A percentile compares a stretch with the other conserved stretches of the same genome.
Evolutionary conservation across 345 rosid species (phyloP).

Genomic region (Populus tremula): DNA sequence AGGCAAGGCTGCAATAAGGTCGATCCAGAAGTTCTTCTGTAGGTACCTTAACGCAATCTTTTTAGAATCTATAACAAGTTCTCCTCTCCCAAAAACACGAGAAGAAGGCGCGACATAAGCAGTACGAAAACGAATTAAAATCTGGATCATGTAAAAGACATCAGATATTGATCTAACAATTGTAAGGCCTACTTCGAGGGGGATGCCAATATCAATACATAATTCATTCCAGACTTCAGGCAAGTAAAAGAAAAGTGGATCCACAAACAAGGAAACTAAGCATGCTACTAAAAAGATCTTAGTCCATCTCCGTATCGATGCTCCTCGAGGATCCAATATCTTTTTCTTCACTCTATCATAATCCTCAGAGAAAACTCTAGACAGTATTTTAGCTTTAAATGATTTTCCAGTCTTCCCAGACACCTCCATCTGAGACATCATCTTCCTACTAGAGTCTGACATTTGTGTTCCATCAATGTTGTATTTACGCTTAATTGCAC

Average conservation of each 20-base stretch:
- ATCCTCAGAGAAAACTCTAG: slow-evolving; percentile 76
- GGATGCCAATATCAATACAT: slow-evolving; percentile 57
- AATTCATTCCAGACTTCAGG: slow-evolving; percentile 45
- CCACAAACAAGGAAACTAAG: slow-evolving; percentile 72
- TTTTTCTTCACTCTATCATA: slow-evolving; percentile 52
- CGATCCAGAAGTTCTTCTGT: slow-evolving; percentile 58
- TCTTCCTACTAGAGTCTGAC: slow-evolving; percentile 29
- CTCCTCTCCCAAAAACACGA: slow-evolving; percentile 88
- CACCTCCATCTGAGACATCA: slow-evolving; percentile 24
- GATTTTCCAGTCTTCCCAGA: slow-evolving; percentile 35
- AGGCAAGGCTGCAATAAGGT: slow-evolving; percentile 74
- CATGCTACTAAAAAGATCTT: slow-evolving; percentile 68
- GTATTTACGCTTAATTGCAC: slow-evolving; percentile 36
- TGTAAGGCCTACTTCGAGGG: slow-evolving; percentile 60
- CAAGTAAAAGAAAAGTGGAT: slow-evolving; percentile 76
- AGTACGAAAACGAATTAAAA: slow-evolving; percentile 61
- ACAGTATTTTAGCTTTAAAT: slow-evolving; percentile 64
- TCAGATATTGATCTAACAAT: slow-evolving; percentile 66
- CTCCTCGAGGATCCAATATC: slow-evolving; percentile 80
- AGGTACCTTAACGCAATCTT: slow-evolving; percentile 65
- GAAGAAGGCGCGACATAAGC: slow-evolving; percentile 88
- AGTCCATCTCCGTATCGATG: slow-evolving; percentile 57
- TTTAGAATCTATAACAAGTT: slow-evolving; percentile 65
- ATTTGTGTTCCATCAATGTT: slow-evolving; percentile 49
- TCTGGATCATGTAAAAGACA: slow-evolving; percentile 66